Percentiles rank a stretch among this genome's conserved stretches.
These are phyloP conservation scores for Chlamydomonas eustigma DNA, from an alignment of 139 green algal genomes.

Conservation along the genomic window DNA sequence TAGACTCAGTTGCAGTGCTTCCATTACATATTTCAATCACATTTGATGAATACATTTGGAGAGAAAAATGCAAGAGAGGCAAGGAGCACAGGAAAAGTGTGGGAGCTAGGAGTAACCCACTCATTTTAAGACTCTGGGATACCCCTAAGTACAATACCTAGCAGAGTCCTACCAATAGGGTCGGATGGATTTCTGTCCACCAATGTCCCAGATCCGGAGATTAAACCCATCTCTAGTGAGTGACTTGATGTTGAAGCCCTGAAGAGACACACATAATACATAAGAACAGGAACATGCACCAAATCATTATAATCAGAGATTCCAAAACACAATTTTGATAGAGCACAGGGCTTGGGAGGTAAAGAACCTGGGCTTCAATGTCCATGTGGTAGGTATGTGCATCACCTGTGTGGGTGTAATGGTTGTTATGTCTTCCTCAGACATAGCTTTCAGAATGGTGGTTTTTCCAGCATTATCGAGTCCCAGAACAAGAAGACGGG, in stretches of 20 bases:
- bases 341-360: too few species aligned
- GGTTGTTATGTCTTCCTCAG: constrained; percentile 73
- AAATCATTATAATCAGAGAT: too few species aligned
- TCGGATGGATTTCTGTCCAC: constrained; percentile 75
- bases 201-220: constrained; percentile 85
- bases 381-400: not conserved
- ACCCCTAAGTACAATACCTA: too few species aligned
- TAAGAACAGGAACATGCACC: too few species aligned
- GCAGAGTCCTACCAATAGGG: constrained; percentile 76
- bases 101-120: too few species aligned
- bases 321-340: too few species aligned
- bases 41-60: too few species aligned
- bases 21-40: too few species aligned
- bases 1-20: too few species aligned
- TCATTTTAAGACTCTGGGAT: too few species aligned
- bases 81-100: not conserved
- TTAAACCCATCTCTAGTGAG: constrained; percentile 76
- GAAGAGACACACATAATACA: constrained; percentile 8
- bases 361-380: not conserved
- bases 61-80: not conserved
- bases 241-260: constrained; percentile 89
- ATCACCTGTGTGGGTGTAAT: constrained; percentile 74
- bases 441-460: constrained; percentile 75
- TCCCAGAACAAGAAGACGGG: constrained; percentile 73
- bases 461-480: constrained; percentile 84